A percentile compares a stretch with the other conserved stretches of the same genome.
phyloP scores from a whole-genome alignment of 2,329 filamentous ascomycete species.

The Cordyceps cicadae region DNA sequence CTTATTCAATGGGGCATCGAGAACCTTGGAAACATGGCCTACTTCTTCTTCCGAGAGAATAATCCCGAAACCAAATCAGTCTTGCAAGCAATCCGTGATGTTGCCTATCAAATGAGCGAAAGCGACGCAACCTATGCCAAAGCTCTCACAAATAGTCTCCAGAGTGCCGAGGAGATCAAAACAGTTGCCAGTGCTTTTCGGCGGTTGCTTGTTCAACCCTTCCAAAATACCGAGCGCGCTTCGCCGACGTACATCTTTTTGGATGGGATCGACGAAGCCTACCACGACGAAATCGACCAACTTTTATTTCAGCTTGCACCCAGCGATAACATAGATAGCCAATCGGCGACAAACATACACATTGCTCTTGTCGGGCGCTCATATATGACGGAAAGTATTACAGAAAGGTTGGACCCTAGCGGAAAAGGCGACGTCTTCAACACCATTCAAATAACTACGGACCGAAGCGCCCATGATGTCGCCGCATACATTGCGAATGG shows the following conservation, averaged over 20 bases:
- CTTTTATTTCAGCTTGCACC: constrained; percentile 28
- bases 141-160: constrained; percentile 26
- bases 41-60: constrained; percentile 42
- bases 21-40: constrained; percentile 29
- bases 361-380: constrained; percentile 35
- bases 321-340: constrained; percentile 15
- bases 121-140: constrained; percentile 37
- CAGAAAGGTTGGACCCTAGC: constrained; percentile 25
- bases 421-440: constrained; percentile 25
- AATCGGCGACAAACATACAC: constrained; percentile 22
- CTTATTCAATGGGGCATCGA: constrained; percentile 33
- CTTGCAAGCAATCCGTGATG: constrained; percentile 35
- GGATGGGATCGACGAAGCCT: constrained; percentile 39
- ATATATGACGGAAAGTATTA: constrained; percentile 31
- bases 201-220: constrained; percentile 32
- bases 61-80: constrained; percentile 37
- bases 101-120: constrained; percentile 39
- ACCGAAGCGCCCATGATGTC: constrained; percentile 36
- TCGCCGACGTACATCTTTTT: constrained; percentile 34
- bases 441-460: constrained; percentile 33
- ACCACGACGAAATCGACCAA: constrained; percentile 27
- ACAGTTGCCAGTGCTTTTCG: constrained; percentile 36
- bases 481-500: constrained; percentile 32
- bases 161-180: constrained; percentile 32
- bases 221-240: constrained; percentile 23